Evolutionary conservation across 306 rosid species (phyloP).

Genomic region (Dryas octopetala): DNA sequence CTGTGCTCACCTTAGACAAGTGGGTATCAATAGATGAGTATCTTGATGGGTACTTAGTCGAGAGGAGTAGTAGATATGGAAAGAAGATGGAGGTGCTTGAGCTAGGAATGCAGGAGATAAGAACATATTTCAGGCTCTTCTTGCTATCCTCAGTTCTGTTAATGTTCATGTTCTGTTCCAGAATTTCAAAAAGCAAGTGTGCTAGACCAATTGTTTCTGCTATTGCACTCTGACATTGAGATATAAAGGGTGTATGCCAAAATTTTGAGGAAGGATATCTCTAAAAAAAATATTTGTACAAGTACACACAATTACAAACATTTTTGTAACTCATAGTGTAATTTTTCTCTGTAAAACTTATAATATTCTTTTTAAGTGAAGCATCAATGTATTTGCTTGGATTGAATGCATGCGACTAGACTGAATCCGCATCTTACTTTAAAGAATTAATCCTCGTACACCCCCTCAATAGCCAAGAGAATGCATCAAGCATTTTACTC

Average conservation of each 20-base stretch:
- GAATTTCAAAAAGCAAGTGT: conserved; percentile 84
- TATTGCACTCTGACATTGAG: conserved; percentile 49
- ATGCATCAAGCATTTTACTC: neutral
- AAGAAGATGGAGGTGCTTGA: conserved; percentile 96
- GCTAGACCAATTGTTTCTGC: conserved; percentile 75
- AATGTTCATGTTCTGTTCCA: conserved; percentile 96
- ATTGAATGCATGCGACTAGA: neutral
- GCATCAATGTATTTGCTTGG: neutral
- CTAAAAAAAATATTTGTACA: conserved; percentile 27
- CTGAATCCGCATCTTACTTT: too few species aligned
- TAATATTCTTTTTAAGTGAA: conserved; percentile 8
- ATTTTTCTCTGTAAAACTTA: conserved; percentile 30
- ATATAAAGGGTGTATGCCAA: conserved; percentile 37
- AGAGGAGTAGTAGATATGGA: conserved; percentile 90
- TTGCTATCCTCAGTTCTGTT: conserved; percentile 79
- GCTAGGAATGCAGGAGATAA: conserved; percentile 94
- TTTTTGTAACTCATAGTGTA: conserved; percentile 15
- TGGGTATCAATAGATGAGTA: conserved; percentile 90
- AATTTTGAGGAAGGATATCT: conserved; percentile 37
- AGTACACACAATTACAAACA: conserved; percentile 5
- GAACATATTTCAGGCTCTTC: conserved; percentile 97
- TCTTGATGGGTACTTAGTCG: conserved; percentile 89
- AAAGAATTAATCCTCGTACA: neutral
- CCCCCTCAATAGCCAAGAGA: neutral
- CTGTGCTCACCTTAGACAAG: conserved; percentile 52